Evolutionary conservation across 1,284 basidiomycete genomes (phyloP).

Genomic region (Xanthoconium separans): DNA sequence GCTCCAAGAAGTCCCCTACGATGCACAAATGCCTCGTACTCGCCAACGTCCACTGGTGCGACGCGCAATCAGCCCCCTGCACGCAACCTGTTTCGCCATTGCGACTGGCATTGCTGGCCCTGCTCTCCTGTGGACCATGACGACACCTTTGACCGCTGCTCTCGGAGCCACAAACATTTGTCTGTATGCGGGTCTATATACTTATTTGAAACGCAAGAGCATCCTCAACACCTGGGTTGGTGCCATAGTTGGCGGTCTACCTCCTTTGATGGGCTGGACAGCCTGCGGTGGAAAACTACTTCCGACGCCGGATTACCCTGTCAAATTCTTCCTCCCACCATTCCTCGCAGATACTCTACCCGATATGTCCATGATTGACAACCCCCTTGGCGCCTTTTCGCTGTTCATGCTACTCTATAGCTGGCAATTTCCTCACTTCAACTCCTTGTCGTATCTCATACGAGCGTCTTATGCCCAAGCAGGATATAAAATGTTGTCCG

Average conservation of each 20-base stretch:
- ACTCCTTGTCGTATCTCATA: slow-evolving; percentile 86
- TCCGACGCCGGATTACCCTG: slow-evolving; percentile 58
- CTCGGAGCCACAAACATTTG: slow-evolving; percentile 86
- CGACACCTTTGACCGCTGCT: slow-evolving; percentile 85
- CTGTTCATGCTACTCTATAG: slow-evolving; percentile 86
- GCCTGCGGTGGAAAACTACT: slow-evolving; percentile 85
- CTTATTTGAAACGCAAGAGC: slow-evolving; percentile 88
- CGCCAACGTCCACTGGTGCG: slow-evolving; percentile 88
- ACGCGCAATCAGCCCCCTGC: slow-evolving; percentile 77
- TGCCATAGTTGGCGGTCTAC: slow-evolving; percentile 88
- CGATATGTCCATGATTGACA: slow-evolving; percentile 57
- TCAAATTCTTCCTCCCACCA: slow-evolving; percentile 58
- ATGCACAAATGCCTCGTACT: slow-evolving; percentile 96
- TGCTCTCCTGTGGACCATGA: slow-evolving; percentile 77
- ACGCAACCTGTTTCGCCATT: slow-evolving; percentile 81
- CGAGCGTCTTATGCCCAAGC: slow-evolving; percentile 90
- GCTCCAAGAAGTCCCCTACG: slow-evolving; percentile 91
- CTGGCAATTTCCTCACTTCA: slow-evolving; percentile 99
- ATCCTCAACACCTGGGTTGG: slow-evolving; percentile 97
- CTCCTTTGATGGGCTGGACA: slow-evolving; percentile 98
- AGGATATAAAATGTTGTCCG: slow-evolving; percentile 93
- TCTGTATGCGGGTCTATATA: slow-evolving; percentile 92
- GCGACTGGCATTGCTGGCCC: slow-evolving; percentile 79
- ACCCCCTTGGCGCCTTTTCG: slow-evolving; percentile 74
- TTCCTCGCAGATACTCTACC: slow-evolving; percentile 39